Percentiles rank a stretch among this genome's conserved stretches.
Conservation (phyloP, 345 rosid genomes). For the Lagerstroemia speciosa region DNA sequence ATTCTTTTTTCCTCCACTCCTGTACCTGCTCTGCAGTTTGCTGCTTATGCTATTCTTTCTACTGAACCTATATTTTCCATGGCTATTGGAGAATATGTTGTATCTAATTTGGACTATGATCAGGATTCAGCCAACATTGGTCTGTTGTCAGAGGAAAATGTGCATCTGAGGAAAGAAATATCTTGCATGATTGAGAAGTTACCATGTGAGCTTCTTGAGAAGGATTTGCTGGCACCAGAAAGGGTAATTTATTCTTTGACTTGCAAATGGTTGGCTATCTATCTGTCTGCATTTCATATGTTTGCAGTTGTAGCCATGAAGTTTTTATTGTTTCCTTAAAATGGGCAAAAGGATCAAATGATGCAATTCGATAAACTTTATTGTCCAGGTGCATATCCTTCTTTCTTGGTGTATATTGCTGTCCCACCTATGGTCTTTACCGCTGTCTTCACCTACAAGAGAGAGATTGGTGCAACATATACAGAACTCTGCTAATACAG, state of each 20-base stretch:
- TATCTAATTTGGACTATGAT: conserved; percentile 23
- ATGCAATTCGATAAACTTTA: neutral
- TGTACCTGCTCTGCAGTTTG: conserved; percentile 58
- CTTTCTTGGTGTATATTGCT: conserved; percentile 86
- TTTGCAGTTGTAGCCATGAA: neutral
- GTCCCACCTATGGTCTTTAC: conserved; percentile 62
- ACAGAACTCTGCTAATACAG: conserved; percentile 49
- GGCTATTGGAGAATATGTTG: conserved; percentile 52
- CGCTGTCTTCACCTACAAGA: conserved; percentile 52
- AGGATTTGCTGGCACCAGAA: conserved; percentile 52
- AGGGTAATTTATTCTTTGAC: conserved; percentile 45
- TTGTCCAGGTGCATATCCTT: conserved; percentile 60
- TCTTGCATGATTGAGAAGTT: conserved; percentile 57
- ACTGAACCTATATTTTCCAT: conserved; percentile 60
- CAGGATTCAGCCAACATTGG: conserved; percentile 30
- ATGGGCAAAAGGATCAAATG: neutral
- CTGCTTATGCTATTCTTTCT: conserved; percentile 79
- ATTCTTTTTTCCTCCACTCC: conserved; percentile 65
- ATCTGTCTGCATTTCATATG: conserved; percentile 3
- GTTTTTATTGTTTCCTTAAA: neutral
- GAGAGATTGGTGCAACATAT: conserved; percentile 73
- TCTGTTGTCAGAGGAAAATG: conserved; percentile 43
- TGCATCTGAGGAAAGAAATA: conserved; percentile 59
- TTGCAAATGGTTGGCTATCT: neutral
- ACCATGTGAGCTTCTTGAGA: conserved; percentile 57